Evolutionary conservation across 495 filamentous ascomycete species (phyloP).

Genomic region (Copromyces sp.): DNA sequence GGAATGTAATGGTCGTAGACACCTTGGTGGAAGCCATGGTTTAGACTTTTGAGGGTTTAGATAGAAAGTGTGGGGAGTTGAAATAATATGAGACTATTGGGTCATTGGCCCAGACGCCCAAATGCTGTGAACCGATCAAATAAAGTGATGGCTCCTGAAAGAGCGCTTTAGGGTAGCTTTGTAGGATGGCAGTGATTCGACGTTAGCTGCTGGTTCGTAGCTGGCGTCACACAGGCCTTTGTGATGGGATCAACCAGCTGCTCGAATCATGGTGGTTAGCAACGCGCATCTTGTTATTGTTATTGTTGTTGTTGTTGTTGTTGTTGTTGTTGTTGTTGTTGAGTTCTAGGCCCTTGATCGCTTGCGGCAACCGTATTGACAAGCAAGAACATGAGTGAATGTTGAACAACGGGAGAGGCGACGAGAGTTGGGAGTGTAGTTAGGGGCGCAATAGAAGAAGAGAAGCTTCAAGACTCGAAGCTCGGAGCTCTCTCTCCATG

Average conservation of each 20-base stretch:
- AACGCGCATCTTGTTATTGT: not conserved
- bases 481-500: not conserved
- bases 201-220: not conserved
- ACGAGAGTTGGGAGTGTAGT: not conserved
- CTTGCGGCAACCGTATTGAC: not conserved
- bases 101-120: conserved; percentile 3
- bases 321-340: not conserved
- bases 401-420: not conserved
- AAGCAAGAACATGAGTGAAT: not conserved
- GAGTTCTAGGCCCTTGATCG: not conserved
- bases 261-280: not conserved
- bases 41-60: conserved; percentile 5
- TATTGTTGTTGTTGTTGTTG: not conserved
- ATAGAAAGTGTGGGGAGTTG: not conserved
- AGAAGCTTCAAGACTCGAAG: not conserved
- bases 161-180: not conserved
- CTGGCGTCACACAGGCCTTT: not conserved
- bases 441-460: not conserved
- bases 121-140: conserved; percentile 2
- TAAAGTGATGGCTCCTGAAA: not conserved
- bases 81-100: not conserved
- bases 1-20: conserved; percentile 46
- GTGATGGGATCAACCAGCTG: not conserved
- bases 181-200: not conserved
- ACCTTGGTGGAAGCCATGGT: conserved; percentile 30